These are phyloP conservation scores for Podaxis rugospora DNA, from an alignment of 768 basidiomycete species.

Conservation along the genomic window DNA sequence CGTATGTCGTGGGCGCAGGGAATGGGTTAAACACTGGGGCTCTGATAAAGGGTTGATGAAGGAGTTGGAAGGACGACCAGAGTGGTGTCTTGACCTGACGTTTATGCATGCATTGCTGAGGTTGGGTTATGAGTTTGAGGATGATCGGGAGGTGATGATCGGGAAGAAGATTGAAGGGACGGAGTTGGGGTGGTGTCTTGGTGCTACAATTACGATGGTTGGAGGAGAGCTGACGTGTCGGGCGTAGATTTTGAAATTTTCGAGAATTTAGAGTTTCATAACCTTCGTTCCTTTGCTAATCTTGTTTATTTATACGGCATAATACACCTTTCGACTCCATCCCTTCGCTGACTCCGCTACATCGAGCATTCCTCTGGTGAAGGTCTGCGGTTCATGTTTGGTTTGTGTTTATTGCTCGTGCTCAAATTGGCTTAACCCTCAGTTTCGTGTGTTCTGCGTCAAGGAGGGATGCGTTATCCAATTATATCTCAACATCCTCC, in stretches of 20 bases:
- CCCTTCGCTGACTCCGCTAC: too few relatives aligned
- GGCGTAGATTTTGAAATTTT: constrained; percentile 17
- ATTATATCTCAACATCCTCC: too few relatives aligned
- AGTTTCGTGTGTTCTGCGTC: too few relatives aligned
- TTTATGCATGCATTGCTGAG: constrained; percentile 89
- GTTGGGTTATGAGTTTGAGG: constrained; percentile 86
- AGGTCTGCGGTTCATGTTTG: too few relatives aligned
- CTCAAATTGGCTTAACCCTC: too few relatives aligned
- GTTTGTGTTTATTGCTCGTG: too few relatives aligned
- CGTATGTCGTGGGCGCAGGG: constrained; percentile 66
- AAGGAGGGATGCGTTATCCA: too few relatives aligned
- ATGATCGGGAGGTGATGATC: constrained; percentile 60
- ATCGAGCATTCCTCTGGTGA: too few relatives aligned
- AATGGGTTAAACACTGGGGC: constrained; percentile 54
- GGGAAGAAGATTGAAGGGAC: constrained; percentile 88
- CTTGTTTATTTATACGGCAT: neutral
- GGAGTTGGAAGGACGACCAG: constrained; percentile 80
- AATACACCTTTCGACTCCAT: neutral
- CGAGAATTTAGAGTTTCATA: neutral
- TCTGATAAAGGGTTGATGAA: constrained; percentile 29
- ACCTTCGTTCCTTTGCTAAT: constrained; percentile 6
- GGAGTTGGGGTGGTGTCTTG: constrained; percentile 92
- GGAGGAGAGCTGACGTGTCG: constrained; percentile 55
- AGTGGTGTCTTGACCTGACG: constrained; percentile 94
- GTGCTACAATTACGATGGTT: constrained; percentile 77